These are phyloP conservation scores for Peronosclerospora sorghi DNA, from an alignment of 352 stramenopile species.

Conservation along the genomic window DNA sequence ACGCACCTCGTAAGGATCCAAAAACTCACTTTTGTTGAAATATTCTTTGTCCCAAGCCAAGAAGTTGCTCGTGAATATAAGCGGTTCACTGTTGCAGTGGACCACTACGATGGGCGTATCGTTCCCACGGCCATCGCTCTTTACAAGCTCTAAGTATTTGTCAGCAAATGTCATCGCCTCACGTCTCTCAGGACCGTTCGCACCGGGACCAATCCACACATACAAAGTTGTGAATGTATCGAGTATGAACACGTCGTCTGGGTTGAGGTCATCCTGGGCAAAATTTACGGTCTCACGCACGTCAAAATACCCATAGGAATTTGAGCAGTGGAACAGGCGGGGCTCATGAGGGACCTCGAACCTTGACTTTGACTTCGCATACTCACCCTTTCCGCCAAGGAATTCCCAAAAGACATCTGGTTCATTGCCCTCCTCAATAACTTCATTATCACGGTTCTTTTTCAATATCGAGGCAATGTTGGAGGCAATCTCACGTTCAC, in stretches of 20 bases:
- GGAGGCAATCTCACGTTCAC: slow-evolving; percentile 47
- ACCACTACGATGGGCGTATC: slow-evolving; percentile 79
- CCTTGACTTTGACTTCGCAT: slow-evolving; percentile 55
- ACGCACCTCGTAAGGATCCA: slow-evolving; percentile 84
- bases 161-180: slow-evolving; percentile 48
- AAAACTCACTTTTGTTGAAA: slow-evolving; percentile 77
- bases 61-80: slow-evolving; percentile 89
- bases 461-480: slow-evolving; percentile 51
- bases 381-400: slow-evolving; percentile 69
- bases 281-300: slow-evolving; percentile 83
- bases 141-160: slow-evolving; percentile 59
- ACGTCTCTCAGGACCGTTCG: slow-evolving; percentile 67
- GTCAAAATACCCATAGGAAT: slow-evolving; percentile 79
- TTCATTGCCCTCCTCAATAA: slow-evolving; percentile 52
- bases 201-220: slow-evolving; percentile 81
- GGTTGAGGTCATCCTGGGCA: slow-evolving; percentile 85
- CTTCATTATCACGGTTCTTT: slow-evolving; percentile 36
- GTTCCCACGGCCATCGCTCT: slow-evolving; percentile 71
- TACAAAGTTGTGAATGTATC: slow-evolving; percentile 86
- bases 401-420: slow-evolving; percentile 75
- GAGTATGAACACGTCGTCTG: slow-evolving; percentile 86
- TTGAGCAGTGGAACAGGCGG: slow-evolving; percentile 86
- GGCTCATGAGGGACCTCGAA: slow-evolving; percentile 63
- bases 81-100: slow-evolving; percentile 69
- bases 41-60: slow-evolving; percentile 77